Percentiles rank a stretch among this genome's conserved stretches.
Conservation (phyloP, 23 red algal species). For the Gracilaria domingensis region DNA sequence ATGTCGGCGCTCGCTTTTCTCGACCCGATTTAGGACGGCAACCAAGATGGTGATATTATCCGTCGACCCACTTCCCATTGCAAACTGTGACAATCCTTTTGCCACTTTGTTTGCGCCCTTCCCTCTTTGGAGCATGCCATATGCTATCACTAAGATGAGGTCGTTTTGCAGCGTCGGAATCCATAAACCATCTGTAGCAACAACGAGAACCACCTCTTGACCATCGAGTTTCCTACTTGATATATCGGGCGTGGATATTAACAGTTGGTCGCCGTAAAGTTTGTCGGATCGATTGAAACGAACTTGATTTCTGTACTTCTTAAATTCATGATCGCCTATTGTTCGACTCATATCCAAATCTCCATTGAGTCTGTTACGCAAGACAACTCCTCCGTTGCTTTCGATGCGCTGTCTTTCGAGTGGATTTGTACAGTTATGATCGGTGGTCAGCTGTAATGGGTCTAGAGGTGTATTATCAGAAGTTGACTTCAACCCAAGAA, state of each 20-base stretch:
- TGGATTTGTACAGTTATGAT: conserved; percentile 39
- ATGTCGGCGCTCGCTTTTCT: not conserved
- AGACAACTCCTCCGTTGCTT: conserved; percentile 44
- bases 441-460: conserved; percentile 31
- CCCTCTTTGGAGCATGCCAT: conserved; percentile 52
- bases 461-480: not conserved
- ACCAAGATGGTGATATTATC: conserved; percentile 88
- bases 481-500: not conserved
- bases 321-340: conserved; percentile 81
- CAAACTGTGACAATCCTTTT: conserved; percentile 58
- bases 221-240: not conserved
- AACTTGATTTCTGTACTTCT: conserved; percentile 1
- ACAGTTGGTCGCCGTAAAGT: not conserved
- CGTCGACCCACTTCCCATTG: conserved; percentile 51
- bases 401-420: conserved; percentile 40
- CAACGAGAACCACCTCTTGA: conserved; percentile 55
- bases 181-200: conserved; percentile 91
- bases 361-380: conserved; percentile 68
- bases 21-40: conserved; percentile 1
- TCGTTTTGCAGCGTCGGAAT: conserved; percentile 33
- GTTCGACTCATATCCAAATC: conserved; percentile 78
- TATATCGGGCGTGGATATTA: conserved; percentile 72
- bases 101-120: conserved; percentile 43
- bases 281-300: conserved; percentile 1
- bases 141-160: not conserved